These are phyloP conservation scores for Cicer chorassanicum DNA, from an alignment of 306 rosid species.

Conservation along the genomic window DNA sequence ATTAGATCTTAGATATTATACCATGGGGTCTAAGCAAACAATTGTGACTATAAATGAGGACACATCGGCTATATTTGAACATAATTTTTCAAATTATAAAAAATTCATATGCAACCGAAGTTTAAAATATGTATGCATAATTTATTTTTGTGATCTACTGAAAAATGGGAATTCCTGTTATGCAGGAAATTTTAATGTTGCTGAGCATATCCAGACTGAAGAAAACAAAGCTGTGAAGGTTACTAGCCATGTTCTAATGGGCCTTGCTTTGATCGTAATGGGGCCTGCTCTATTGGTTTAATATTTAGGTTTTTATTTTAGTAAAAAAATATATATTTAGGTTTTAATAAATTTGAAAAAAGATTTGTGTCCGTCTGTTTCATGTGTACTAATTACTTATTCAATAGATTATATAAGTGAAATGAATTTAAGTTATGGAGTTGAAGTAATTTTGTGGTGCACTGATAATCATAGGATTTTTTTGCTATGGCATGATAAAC, in stretches of 20 bases:
- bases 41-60: too few relatives aligned
- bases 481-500: not conserved
- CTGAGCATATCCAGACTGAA: conserved; percentile 57
- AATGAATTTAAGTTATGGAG: not conserved
- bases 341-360: not conserved
- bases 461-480: not conserved
- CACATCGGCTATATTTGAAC: too few relatives aligned
- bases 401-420: not conserved
- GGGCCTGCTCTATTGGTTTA: conserved; percentile 48
- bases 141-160: too few relatives aligned
- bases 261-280: conserved; percentile 52
- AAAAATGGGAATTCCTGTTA: not conserved
- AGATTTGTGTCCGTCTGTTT: not conserved
- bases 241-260: conserved; percentile 48
- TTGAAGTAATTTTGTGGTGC: not conserved
- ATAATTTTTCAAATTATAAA: too few relatives aligned
- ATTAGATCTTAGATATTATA: too few relatives aligned
- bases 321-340: too few relatives aligned
- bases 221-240: conserved; percentile 50
- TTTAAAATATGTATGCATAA: too few relatives aligned
- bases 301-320: not conserved
- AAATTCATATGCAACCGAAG: too few relatives aligned
- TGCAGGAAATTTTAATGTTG: conserved; percentile 77
- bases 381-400: conserved; percentile 1
- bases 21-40: too few relatives aligned